Evolutionary conservation across 306 rosid genomes (phyloP).

Genomic region (Cicer cuneatum): DNA sequence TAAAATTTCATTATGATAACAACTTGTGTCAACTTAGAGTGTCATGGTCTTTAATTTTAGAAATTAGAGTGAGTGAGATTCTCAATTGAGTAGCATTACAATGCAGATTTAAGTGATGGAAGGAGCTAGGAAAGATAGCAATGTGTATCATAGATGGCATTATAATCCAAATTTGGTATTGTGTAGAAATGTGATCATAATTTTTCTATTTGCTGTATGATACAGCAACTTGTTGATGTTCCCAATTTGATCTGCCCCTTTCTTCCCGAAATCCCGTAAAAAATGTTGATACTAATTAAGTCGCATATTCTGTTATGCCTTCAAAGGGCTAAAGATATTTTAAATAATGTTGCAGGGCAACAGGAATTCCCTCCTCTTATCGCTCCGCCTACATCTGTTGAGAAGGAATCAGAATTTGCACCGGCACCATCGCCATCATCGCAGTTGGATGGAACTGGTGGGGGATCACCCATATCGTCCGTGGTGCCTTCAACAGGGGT

Average conservation of each 20-base stretch:
- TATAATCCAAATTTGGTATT: constrained; percentile 20
- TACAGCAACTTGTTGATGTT: background rate
- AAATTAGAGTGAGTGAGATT: constrained; percentile 1
- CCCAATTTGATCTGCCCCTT: background rate
- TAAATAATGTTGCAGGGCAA: constrained; percentile 61
- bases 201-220: too few species aligned
- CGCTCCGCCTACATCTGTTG: constrained; percentile 79
- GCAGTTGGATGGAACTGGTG: constrained; percentile 55
- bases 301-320: background rate
- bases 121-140: background rate
- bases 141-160: background rate
- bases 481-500: constrained; percentile 63
- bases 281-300: background rate
- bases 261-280: constrained; percentile 2
- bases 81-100: constrained; percentile 8
- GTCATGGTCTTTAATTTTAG: background rate
- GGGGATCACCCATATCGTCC: constrained; percentile 52
- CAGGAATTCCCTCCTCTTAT: constrained; percentile 78
- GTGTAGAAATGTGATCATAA: background rate
- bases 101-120: constrained; percentile 26
- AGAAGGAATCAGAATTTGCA: constrained; percentile 57
- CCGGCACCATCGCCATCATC: constrained; percentile 89
- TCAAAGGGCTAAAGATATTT: constrained; percentile 35
- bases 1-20: background rate
- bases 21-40: background rate